A percentile compares a stretch with the other conserved stretches of the same genome.
These are phyloP conservation scores for Cladophialophora immunda DNA, from an alignment of 2,329 filamentous ascomycete genomes.

Conservation along the genomic window DNA sequence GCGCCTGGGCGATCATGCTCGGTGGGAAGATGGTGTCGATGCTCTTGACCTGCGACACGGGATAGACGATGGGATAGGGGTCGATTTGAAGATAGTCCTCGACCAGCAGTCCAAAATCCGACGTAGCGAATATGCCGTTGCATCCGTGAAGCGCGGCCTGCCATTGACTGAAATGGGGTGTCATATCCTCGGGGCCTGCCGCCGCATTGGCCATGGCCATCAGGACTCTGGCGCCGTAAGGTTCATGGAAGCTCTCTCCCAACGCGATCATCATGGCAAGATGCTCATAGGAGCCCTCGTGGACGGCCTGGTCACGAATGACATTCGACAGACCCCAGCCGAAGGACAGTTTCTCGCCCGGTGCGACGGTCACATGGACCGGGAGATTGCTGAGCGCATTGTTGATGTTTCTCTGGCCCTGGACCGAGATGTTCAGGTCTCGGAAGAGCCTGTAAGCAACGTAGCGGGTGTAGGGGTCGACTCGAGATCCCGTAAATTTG, in stretches of 20 bases:
- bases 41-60: conserved; percentile 1
- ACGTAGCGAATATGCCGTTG: conserved; percentile 36
- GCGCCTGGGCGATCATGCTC: conserved; percentile 28
- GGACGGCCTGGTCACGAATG: conserved; percentile 35
- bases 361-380: conserved; percentile 29
- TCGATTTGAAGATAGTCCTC: conserved; percentile 38
- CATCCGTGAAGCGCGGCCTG: conserved; percentile 31
- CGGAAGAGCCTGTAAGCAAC: conserved; percentile 32
- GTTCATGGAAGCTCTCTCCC: conserved; percentile 37
- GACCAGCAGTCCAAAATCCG: conserved; percentile 38
- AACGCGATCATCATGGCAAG: conserved; percentile 36
- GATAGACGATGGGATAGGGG: conserved; percentile 28
- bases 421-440: conserved; percentile 36
- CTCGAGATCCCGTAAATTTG: conserved; percentile 27
- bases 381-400: conserved; percentile 34
- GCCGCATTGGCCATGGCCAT: conserved; percentile 24
- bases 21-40: conserved; percentile 30
- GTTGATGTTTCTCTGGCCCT: conserved; percentile 38
- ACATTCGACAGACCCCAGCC: conserved; percentile 36
- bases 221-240: conserved; percentile 36
- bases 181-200: conserved; percentile 32
- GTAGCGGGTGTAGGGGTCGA: conserved; percentile 37
- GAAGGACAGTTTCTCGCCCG: conserved; percentile 33
- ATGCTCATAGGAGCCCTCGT: conserved; percentile 38
- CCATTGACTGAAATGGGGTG: conserved; percentile 38